A percentile compares a stretch with the other conserved stretches of the same genome.
phyloP scores from a whole-genome alignment of 768 basidiomycete species.

The Boletus reticuloceps region DNA sequence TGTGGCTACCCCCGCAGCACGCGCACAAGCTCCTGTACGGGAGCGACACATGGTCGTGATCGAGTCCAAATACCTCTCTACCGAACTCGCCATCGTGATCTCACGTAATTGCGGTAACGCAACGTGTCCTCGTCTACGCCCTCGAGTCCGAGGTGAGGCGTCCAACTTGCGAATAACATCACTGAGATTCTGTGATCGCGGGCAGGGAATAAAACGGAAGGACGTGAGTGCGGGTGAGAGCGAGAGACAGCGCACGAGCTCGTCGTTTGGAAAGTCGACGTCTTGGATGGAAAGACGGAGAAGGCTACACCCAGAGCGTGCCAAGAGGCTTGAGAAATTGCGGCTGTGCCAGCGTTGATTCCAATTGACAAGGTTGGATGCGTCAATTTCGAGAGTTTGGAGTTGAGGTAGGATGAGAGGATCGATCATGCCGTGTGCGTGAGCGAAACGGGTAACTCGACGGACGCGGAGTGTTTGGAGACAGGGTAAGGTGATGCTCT shows the following conservation, averaged over 20 bases:
- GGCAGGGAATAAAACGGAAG: constrained; percentile 19
- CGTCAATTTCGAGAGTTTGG: constrained; percentile 16
- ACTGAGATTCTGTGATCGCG: constrained; percentile 14
- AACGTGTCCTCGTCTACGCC: not conserved
- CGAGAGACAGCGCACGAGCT: constrained; percentile 19
- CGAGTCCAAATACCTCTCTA: constrained; percentile 4
- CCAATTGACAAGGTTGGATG: not conserved
- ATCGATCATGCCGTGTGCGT: not conserved
- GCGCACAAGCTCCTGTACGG: constrained; percentile 2
- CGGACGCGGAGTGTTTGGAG: constrained; percentile 17
- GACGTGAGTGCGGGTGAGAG: constrained; percentile 11
- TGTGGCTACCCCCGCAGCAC: not conserved
- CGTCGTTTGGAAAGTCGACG: constrained; percentile 20
- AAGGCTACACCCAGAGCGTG: constrained; percentile 14
- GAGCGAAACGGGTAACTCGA: not conserved
- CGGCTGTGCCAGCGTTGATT: constrained; percentile 8
- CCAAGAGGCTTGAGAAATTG: constrained; percentile 17
- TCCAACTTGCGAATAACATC: constrained; percentile 10
- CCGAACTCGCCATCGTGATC: constrained; percentile 15
- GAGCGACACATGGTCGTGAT: constrained; percentile 9
- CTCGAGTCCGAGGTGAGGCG: not conserved
- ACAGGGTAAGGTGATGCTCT: constrained; percentile 3
- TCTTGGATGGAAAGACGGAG: constrained; percentile 13
- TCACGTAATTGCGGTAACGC: constrained; percentile 11
- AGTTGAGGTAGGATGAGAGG: constrained; percentile 18